Conservation (phyloP, 2,329 filamentous ascomycete genomes). For the Stagonosporopsis rhizophila region DNA sequence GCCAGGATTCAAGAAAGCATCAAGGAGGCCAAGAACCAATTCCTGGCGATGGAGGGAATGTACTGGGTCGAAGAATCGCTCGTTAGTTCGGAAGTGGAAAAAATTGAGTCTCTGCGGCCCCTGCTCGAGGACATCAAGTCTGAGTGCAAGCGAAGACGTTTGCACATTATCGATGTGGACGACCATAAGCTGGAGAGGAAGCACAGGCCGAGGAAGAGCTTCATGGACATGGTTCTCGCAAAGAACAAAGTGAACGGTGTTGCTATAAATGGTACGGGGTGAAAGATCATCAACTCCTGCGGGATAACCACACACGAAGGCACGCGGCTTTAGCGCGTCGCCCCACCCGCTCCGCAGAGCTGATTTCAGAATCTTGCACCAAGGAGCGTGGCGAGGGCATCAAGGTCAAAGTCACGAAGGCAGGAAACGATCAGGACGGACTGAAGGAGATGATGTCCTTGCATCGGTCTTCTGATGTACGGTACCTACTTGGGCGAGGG, state of each 20-base stretch:
- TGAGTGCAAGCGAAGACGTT: slow-evolving; percentile 33
- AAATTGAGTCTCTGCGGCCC: slow-evolving; percentile 36
- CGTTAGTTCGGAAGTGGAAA: slow-evolving; percentile 39
- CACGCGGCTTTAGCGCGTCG: neutral
- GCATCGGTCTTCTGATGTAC: slow-evolving; percentile 14
- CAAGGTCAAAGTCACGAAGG: slow-evolving; percentile 29
- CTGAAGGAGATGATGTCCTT: slow-evolving; percentile 1
- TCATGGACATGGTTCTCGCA: slow-evolving; percentile 45
- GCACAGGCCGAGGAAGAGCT: slow-evolving; percentile 45
- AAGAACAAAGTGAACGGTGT: slow-evolving; percentile 34
- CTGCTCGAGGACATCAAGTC: slow-evolving; percentile 41
- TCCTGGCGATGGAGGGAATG: slow-evolving; percentile 47
- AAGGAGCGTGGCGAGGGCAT: neutral
- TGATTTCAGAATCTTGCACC: neutral
- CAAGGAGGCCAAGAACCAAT: slow-evolving; percentile 46
- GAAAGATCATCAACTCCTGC: neutral
- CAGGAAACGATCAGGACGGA: slow-evolving; percentile 51
- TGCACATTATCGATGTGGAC: slow-evolving; percentile 32
- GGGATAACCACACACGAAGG: neutral
- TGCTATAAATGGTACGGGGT: slow-evolving; percentile 36
- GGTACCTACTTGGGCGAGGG: slow-evolving; percentile 3
- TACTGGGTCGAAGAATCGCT: slow-evolving; percentile 48
- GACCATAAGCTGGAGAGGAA: slow-evolving; percentile 31
- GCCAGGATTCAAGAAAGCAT: slow-evolving; percentile 46
- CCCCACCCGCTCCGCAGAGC: neutral